These are phyloP conservation scores for Acacia concinna DNA, from an alignment of 331 rosid species.

Conservation along the genomic window DNA sequence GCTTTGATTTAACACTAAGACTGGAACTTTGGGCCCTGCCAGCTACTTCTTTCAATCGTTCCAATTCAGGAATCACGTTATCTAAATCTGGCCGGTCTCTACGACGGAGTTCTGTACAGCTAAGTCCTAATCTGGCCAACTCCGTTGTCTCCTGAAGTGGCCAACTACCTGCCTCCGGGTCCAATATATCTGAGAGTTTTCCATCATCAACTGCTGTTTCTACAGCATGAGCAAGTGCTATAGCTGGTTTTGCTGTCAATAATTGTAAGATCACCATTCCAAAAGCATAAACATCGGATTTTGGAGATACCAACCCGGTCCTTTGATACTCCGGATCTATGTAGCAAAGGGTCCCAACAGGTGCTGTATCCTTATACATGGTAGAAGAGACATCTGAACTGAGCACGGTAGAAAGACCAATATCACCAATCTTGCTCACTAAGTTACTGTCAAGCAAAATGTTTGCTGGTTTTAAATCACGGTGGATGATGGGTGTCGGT, in stretches of 20 bases:
- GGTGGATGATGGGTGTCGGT: slow-evolving; percentile 86
- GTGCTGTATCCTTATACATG: slow-evolving; percentile 55
- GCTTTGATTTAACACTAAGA: slow-evolving; percentile 42
- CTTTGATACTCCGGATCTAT: slow-evolving; percentile 99
- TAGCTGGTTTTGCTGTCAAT: slow-evolving; percentile 83
- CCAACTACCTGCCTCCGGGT: slow-evolving; percentile 85
- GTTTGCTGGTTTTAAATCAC: slow-evolving; percentile 93
- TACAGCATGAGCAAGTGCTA: slow-evolving; percentile 68
- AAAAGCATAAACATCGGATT: slow-evolving; percentile 90
- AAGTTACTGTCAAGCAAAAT: slow-evolving; percentile 81
- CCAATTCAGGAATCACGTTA: slow-evolving; percentile 65
- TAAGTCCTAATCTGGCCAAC: slow-evolving; percentile 68
- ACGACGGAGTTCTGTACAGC: slow-evolving; percentile 83
- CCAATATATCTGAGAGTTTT: slow-evolving; percentile 55
- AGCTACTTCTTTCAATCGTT: slow-evolving; percentile 66
- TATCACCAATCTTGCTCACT: slow-evolving; percentile 97
- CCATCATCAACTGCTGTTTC: slow-evolving; percentile 68
- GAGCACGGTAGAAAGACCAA: slow-evolving; percentile 80
- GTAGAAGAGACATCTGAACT: slow-evolving; percentile 54
- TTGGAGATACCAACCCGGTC: slow-evolving; percentile 65
- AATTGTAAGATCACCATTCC: slow-evolving; percentile 93
- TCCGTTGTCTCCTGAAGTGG: slow-evolving; percentile 72
- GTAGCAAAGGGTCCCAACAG: slow-evolving; percentile 88
- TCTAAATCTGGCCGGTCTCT: slow-evolving; percentile 81
- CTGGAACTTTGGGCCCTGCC: slow-evolving; percentile 47